Evolutionary conservation across 305 asterid species (phyloP).

Genomic region (Lippia alba): DNA sequence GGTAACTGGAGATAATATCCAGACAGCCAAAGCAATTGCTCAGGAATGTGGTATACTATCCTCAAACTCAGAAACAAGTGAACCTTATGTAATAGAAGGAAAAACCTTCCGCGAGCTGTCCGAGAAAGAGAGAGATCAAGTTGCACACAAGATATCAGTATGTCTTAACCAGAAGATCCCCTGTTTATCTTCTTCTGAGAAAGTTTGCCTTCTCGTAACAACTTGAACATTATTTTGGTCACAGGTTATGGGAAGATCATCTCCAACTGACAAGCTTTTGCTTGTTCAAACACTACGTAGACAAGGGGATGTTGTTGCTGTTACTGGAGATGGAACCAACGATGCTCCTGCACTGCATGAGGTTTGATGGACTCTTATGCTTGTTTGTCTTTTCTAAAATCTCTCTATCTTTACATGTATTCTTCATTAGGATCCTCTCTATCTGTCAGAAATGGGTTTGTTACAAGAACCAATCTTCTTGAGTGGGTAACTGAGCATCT

Average conservation of each 20-base stretch:
- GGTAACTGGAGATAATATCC: slow-evolving; percentile 98
- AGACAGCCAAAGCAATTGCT: slow-evolving; percentile 97
- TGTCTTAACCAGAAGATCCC: slow-evolving; percentile 32
- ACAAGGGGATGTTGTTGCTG: slow-evolving; percentile 96
- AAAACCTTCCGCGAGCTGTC: slow-evolving; percentile 82
- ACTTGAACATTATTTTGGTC: slow-evolving; percentile 25
- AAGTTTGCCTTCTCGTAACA: slow-evolving; percentile 24
- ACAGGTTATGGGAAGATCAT: slow-evolving; percentile 97
- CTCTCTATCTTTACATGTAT: slow-evolving; percentile 6
- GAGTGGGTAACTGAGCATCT: slow-evolving; percentile 18
- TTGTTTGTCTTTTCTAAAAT: slow-evolving; percentile 14
- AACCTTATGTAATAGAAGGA: slow-evolving; percentile 86
- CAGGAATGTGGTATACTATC: slow-evolving; percentile 91
- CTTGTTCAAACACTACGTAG: slow-evolving; percentile 91
- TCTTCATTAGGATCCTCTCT: background rate
- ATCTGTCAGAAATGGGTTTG: background rate
- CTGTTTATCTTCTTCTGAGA: slow-evolving; percentile 12
- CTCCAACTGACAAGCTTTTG: slow-evolving; percentile 94
- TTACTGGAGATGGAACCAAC: slow-evolving; percentile 97
- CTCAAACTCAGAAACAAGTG: slow-evolving; percentile 64
- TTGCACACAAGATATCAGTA: slow-evolving; percentile 71
- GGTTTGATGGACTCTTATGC: slow-evolving; percentile 51
- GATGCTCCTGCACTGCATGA: slow-evolving; percentile 99
- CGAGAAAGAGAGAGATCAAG: slow-evolving; percentile 74
- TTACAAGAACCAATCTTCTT: background rate